Conservation (phyloP, 805 yeast species). For the Saturnispora bothae region DNA sequence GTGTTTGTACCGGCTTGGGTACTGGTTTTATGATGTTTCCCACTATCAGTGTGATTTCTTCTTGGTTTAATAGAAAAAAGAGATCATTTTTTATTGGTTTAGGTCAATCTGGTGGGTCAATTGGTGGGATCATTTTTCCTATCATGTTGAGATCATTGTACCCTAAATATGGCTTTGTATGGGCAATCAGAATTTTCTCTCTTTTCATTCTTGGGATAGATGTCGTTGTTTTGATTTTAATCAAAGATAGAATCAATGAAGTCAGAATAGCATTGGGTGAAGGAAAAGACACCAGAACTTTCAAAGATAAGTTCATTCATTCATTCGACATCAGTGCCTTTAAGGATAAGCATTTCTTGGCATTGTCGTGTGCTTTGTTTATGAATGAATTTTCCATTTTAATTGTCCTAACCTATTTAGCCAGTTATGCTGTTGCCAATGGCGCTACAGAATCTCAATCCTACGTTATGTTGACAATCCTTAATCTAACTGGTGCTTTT, state of each 20-base stretch:
- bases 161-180: constrained; percentile 38
- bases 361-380: constrained; percentile 32
- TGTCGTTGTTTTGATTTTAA: constrained; percentile 26
- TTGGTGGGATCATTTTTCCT: constrained; percentile 46
- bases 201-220: constrained; percentile 34
- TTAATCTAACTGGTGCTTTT: constrained; percentile 35
- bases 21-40: constrained; percentile 54
- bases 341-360: constrained; percentile 30
- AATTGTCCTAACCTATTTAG: constrained; percentile 37
- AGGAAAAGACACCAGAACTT: constrained; percentile 12
- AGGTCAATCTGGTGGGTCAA: constrained; percentile 42
- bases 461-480: constrained; percentile 36
- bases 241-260: constrained; percentile 31
- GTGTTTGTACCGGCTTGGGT: constrained; percentile 47
- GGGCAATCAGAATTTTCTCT: constrained; percentile 48
- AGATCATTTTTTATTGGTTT: constrained; percentile 45
- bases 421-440: constrained; percentile 41
- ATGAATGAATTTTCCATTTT: constrained; percentile 38
- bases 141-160: constrained; percentile 40
- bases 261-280: constrained; percentile 18
- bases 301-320: constrained; percentile 15
- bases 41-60: constrained; percentile 48
- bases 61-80: constrained; percentile 44
- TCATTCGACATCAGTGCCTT: constrained; percentile 33
- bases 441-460: constrained; percentile 36